Base-by-base conservation (phyloP, 305 asterid species). In the Ilex paraguariensis region DNA sequence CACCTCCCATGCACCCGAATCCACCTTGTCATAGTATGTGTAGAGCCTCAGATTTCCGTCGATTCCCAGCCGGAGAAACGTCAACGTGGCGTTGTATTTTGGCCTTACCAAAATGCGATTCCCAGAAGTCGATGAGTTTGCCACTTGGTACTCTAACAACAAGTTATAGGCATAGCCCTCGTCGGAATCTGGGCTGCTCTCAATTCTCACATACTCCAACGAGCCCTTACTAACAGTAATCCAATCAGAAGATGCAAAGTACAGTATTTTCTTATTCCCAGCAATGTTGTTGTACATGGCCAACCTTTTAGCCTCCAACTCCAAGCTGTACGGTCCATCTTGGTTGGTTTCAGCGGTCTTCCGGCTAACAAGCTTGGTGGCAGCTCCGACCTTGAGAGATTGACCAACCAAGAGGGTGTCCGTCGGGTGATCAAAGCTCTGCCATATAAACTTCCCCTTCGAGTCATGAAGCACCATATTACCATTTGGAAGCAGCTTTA, bases 21-120 rank as follows among this genome's bases (percentile, higher is more conserved):
- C 73, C 10, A 50, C 70, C 1, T 54, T 53, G 33, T 55, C 59
- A 48, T 68, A 63, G 51, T 62, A 82, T 1, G 85, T 82, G 55
- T 44, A 66, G 0, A 75, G 78, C 49, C 74, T 66, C 30, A 82
- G 16, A 2, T 42, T 72, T 15, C 88, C 82, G n/a, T 80, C 84
- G 1, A 75, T 49, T 3, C 72, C 85, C 54, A 82, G 59, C 5
- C 86, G 73, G 14, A 82, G 74, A 49, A 66, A 75, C 14, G 88
- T 63, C 0, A 77, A 60, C n/a, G 79, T 66, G 39, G 70, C 65
- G 14, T 79, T 76, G 65, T 66, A 67, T 2, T 73, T 74, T 16
- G 79, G 65, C 57, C 48, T 50, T 0, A 75, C 71, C 16, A 78
- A 3, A 42, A 73, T 40, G 32, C 42, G 52, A 7, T 59, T 60